A percentile compares a stretch with the other conserved stretches of the same genome.
phyloP scores from a whole-genome alignment of 352 stramenopile genomes.

The Phytophthora tentaculata region DNA sequence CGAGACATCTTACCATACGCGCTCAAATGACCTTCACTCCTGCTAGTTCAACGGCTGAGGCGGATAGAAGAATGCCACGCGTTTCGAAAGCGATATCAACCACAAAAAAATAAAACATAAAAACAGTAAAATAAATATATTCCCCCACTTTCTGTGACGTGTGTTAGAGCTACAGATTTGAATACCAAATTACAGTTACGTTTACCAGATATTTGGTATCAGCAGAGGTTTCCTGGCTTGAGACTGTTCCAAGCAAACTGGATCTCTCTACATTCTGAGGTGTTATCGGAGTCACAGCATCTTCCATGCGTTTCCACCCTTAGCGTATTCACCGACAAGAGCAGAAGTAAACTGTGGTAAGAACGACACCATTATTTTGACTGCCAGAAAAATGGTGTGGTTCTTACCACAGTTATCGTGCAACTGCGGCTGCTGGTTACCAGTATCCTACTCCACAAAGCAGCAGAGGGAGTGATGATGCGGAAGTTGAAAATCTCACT shows the following conservation, averaged over 20 bases:
- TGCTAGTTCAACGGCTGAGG: neutral
- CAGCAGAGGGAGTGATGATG: neutral
- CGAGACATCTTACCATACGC: neutral
- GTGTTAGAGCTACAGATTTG: neutral
- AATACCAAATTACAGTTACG: neutral
- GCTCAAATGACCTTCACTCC: neutral
- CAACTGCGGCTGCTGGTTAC: too few species aligned
- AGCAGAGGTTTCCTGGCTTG: too few species aligned
- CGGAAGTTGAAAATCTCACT: neutral
- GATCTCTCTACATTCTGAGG: constrained; percentile 8
- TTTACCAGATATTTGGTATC: neutral
- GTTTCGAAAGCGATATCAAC: neutral
- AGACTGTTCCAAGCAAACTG: neutral
- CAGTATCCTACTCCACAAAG: constrained; percentile 30
- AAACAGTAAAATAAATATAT: neutral
- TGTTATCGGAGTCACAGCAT: too few species aligned
- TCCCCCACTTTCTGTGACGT: neutral
- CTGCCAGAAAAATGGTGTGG: constrained; percentile 32
- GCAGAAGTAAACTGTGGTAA: constrained; percentile 32
- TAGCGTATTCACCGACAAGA: too few species aligned
- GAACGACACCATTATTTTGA: too few species aligned
- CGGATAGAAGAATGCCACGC: neutral
- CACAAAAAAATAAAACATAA: too few species aligned
- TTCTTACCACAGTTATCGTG: constrained; percentile 13
- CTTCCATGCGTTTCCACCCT: too few species aligned